Conservation (phyloP, 2,329 filamentous ascomycete species). For the Hirsutella rhossiliensis region DNA sequence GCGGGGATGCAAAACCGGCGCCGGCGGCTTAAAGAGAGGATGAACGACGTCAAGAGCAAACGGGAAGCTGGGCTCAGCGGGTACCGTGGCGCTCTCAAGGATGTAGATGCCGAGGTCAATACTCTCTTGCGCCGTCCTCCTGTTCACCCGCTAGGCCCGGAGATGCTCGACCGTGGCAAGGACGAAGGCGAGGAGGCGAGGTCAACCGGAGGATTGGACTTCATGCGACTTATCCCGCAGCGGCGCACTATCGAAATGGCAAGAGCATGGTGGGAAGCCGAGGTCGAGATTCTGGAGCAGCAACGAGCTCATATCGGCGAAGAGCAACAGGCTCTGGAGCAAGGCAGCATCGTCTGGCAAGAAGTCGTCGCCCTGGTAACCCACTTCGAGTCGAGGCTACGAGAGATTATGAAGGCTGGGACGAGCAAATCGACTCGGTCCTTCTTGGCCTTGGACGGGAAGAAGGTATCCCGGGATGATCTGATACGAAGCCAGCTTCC, state of each 20-base stretch:
- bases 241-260: slow-evolving; percentile 60
- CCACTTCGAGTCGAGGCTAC: slow-evolving; percentile 52
- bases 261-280: slow-evolving; percentile 56
- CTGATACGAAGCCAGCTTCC: slow-evolving; percentile 33
- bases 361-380: slow-evolving; percentile 46
- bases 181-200: slow-evolving; percentile 7
- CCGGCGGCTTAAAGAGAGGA: slow-evolving; percentile 44
- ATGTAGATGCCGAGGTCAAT: slow-evolving; percentile 51
- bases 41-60: slow-evolving; percentile 51
- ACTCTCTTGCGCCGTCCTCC: slow-evolving; percentile 47
- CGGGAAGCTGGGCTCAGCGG: slow-evolving; percentile 61
- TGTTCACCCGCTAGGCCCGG: slow-evolving; percentile 37
- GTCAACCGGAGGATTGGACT: slow-evolving; percentile 34
- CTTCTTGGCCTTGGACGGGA: slow-evolving; percentile 15
- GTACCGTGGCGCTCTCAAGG: slow-evolving; percentile 53
- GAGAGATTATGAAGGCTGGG: slow-evolving; percentile 35
- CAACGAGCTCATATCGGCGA: slow-evolving; percentile 43
- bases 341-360: slow-evolving; percentile 56
- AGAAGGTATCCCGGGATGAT: slow-evolving; percentile 19
- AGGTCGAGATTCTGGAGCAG: slow-evolving; percentile 42
- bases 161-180: slow-evolving; percentile 20
- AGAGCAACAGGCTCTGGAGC: slow-evolving; percentile 53
- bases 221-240: slow-evolving; percentile 48
- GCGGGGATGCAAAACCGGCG: slow-evolving; percentile 47
- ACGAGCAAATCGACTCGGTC: slow-evolving; percentile 5